Base-by-base conservation (phyloP, 2,329 filamentous ascomycete species). In the Aspergillus sp. region DNA sequence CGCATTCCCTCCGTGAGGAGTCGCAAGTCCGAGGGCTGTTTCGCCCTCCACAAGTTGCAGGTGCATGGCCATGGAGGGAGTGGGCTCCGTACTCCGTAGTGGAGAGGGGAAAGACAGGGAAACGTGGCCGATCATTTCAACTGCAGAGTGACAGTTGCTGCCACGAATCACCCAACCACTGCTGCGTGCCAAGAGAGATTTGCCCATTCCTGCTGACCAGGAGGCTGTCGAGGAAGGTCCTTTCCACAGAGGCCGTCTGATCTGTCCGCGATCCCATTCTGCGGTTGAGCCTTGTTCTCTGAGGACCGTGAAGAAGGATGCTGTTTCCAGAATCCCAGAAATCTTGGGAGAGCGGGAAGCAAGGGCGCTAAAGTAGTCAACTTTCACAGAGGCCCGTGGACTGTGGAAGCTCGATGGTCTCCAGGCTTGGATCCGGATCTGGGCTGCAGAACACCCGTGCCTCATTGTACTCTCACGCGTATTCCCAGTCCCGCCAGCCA, bases 81-180 rank as follows among this genome's bases (percentile, higher is more conserved):
- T 42, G 40, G 47, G 15, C 12, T 17, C 48, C 33, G 27, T 9
- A 15, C 12, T 17, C 48, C 33, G 27, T 9, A 30, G 27, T 39
- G 46, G 34, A 44, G 51, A 53, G 59, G 42, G 47, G 51, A 54
- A 53, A 44, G 55, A 53, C 42, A 54, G 55, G 52, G 56, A 57
- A 58, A 58, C 60, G 60, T 62, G 60, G 55, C 60, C 55, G 60
- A 60, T 60, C 56, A 58, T 56, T 30, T 54, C 47, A 41, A 41
- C 58, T 56, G 60, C 58, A 62, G 42, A 60, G 55, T 56, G 55
- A 57, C 57, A 59, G 59, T 59, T 55, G 54, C 45, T 37, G 51
- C 37, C 27, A 47, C 15, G 33, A 49, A 42, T 37, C 41, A 45
- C 30, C 56, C 56, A 58, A 58, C 51, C 56, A 58, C 12, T 37